Evolutionary conservation across 2,329 filamentous ascomycete genomes (phyloP), one percentile per base, ranked within the genome.

Genomic region (Cylindrodendrum hubeiense): DNA sequence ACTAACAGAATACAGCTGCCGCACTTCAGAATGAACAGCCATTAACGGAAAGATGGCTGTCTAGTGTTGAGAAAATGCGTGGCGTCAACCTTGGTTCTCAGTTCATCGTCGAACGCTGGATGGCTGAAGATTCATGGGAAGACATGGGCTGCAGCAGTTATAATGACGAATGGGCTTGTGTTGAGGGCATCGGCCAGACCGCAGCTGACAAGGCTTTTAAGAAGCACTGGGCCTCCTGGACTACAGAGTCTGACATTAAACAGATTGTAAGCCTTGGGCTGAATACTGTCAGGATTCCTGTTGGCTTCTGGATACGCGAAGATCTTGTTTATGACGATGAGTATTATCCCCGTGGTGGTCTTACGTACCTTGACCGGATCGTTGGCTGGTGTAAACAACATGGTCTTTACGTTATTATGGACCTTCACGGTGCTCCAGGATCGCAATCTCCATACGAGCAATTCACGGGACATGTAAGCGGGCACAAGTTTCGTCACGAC

Each of bases 101-200:
- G 1, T 76, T 74, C 66, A 71, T 76, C 26, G 55, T 76, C 10
- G 73, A 76, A 24, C 67, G 68, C 24, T 76, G 74, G 73, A 73
- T 75, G 69, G 70, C 70, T 0, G 65, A 67, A 30, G 69, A 68
- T 1, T 65, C 67, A 12, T 76, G 71, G 68, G 59, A 63, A 3
- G 46, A 24, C 13, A 75, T 76, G 74, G 72, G 71, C n/a, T 76
- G 74, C 21, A 63, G 57, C 10, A 63, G 60, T 1, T 67, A 69
- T 10, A 70, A 75, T 15, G 73, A 75, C 1, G 73, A 76, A 9
- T 76, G 73, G 71, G 46, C 58, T 0, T 76, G 74, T 15, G 72
- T 74, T 3, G 44, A 75, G 7, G 64, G 62, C 4, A 67, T 76
- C 1, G 71, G 74, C 4, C 73, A 75, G 34, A 50, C 57, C 8